Conservation (phyloP, 768 basidiomycete genomes). For the Suillus placidus region DNA sequence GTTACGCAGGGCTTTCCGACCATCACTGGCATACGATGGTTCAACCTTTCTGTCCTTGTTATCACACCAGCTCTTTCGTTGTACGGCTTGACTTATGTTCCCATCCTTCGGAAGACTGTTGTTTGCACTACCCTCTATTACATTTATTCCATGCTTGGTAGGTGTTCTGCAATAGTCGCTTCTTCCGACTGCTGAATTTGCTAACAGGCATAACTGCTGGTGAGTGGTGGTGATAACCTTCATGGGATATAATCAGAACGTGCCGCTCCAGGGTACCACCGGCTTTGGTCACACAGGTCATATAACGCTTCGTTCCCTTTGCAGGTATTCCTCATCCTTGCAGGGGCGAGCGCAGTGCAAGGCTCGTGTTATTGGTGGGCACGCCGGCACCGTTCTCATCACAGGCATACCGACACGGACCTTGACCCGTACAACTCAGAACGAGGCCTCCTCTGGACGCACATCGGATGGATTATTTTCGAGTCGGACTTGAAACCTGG, state of each 20-base stretch:
- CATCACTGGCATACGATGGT: slow-evolving; percentile 68
- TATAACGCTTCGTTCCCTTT: slow-evolving; percentile 75
- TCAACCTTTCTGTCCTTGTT: slow-evolving; percentile 72
- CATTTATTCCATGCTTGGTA: slow-evolving; percentile 85
- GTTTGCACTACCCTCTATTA: slow-evolving; percentile 76
- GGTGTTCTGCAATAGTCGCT: slow-evolving; percentile 21
- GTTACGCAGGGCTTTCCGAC: slow-evolving; percentile 43
- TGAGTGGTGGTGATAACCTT: slow-evolving; percentile 16
- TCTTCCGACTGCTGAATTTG: slow-evolving; percentile 19
- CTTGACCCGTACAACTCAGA: slow-evolving; percentile 84
- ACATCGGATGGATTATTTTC: slow-evolving; percentile 85
- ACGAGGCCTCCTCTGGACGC: slow-evolving; percentile 78
- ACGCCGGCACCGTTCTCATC: slow-evolving; percentile 80
- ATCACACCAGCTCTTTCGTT: slow-evolving; percentile 70
- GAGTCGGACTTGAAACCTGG: slow-evolving; percentile 75
- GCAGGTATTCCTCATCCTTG: slow-evolving; percentile 69
- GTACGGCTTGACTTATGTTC: slow-evolving; percentile 63
- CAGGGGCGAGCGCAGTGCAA: slow-evolving; percentile 82
- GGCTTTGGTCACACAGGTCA: slow-evolving; percentile 84
- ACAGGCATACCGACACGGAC: slow-evolving; percentile 84
- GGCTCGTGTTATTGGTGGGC: slow-evolving; percentile 91
- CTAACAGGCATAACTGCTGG: slow-evolving; percentile 53
- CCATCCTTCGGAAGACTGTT: slow-evolving; percentile 52
- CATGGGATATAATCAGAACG: slow-evolving; percentile 10
- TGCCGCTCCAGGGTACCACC: slow-evolving; percentile 64